Evolutionary conservation across 2,329 filamentous ascomycete genomes (phyloP).

Genomic region (Penicillium sp.): DNA sequence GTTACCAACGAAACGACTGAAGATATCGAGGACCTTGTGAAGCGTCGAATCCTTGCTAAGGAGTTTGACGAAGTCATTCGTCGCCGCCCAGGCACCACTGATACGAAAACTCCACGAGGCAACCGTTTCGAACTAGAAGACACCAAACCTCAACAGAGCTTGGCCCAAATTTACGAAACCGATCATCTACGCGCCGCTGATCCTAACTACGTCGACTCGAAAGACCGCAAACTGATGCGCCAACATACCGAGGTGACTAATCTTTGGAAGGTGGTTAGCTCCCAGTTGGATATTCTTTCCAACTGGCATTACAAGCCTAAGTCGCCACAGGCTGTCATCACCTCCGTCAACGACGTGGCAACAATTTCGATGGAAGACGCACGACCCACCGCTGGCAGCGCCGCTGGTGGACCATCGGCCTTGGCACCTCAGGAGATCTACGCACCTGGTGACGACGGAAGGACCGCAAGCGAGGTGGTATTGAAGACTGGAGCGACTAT

Average conservation of each 20-base stretch:
- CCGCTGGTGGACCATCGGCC: constrained; percentile 58
- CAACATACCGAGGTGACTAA: constrained; percentile 79
- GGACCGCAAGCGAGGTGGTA: constrained; percentile 67
- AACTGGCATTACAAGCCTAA: constrained; percentile 96
- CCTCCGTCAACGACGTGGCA: constrained; percentile 86
- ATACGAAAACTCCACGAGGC: constrained; percentile 61
- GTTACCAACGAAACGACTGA: constrained; percentile 90
- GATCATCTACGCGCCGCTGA: constrained; percentile 78
- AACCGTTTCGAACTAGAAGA: constrained; percentile 81
- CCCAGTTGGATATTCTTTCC: constrained; percentile 80
- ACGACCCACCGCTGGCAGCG: constrained; percentile 75
- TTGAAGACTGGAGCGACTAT: constrained; percentile 74
- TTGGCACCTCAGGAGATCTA: constrained; percentile 95
- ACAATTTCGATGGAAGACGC: constrained; percentile 93
- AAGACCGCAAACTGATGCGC: constrained; percentile 75
- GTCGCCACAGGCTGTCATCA: constrained; percentile 73
- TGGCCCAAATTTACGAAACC: constrained; percentile 92
- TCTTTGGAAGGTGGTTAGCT: constrained; percentile 77
- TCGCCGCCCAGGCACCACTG: constrained; percentile 71
- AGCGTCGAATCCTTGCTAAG: constrained; percentile 80
- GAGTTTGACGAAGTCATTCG: constrained; percentile 91
- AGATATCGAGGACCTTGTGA: constrained; percentile 89
- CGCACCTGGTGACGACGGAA: constrained; percentile 66
- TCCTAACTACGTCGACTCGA: constrained; percentile 74
- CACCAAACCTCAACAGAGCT: constrained; percentile 77